Conservation (phyloP, 345 rosid species). For the Linum trigynum region DNA sequence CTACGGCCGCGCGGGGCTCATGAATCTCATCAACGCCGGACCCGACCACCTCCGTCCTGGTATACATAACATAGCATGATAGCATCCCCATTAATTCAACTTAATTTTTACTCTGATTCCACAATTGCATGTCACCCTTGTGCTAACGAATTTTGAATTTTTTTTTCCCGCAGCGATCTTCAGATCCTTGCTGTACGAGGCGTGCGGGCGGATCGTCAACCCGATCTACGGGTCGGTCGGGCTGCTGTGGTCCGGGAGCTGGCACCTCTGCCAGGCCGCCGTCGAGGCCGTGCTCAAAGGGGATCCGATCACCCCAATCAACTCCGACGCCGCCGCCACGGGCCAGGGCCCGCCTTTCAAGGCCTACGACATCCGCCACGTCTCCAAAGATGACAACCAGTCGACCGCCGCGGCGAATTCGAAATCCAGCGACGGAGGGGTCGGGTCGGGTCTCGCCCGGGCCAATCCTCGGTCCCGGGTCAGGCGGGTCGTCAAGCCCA, state of each 20-base stretch:
- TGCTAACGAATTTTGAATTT: background rate
- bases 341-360: conserved; percentile 72
- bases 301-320: conserved; percentile 55
- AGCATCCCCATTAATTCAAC: background rate
- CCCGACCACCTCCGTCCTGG: conserved; percentile 96
- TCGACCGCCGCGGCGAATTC: conserved; percentile 22
- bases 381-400: conserved; percentile 56
- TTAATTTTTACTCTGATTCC: background rate
- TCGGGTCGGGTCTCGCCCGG: conserved; percentile 9
- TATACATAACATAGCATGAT: conserved; percentile 5
- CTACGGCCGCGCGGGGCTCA: conserved; percentile 92
- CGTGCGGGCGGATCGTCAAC: conserved; percentile 92
- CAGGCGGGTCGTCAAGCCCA: conserved; percentile 34
- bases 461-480: conserved; percentile 43
- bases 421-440: conserved; percentile 11
- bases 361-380: conserved; percentile 79
- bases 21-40: conserved; percentile 95
- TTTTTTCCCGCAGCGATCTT: conserved; percentile 51
- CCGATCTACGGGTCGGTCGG: conserved; percentile 97
- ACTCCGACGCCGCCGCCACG: conserved; percentile 53
- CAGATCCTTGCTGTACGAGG: conserved; percentile 90
- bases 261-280: conserved; percentile 95
- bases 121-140: background rate
- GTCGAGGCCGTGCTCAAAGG: conserved; percentile 90
- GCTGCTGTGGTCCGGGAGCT: conserved; percentile 78